These are phyloP conservation scores for Tolypocladium amazonense DNA, from an alignment of 2,329 filamentous ascomycete species.

Conservation along the genomic window DNA sequence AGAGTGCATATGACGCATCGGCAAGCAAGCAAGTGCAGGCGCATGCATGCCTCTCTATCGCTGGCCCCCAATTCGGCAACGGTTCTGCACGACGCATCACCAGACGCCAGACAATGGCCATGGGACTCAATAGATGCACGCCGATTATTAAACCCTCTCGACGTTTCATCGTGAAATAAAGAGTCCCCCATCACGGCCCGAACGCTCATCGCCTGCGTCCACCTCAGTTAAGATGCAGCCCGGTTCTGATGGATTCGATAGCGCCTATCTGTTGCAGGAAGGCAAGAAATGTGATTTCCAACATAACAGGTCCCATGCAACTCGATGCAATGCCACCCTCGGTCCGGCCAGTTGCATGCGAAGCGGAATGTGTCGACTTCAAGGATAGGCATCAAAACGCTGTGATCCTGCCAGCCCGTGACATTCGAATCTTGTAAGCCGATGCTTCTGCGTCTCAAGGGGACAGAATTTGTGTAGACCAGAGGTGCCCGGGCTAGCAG, in stretches of 20 bases:
- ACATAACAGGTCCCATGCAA: background rate
- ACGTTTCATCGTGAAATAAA: background rate
- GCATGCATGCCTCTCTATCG: background rate
- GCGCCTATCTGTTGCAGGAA: background rate
- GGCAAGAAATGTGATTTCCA: background rate
- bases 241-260: background rate
- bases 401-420: background rate
- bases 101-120: background rate
- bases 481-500: background rate
- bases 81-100: background rate
- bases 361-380: background rate
- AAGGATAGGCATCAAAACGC: background rate
- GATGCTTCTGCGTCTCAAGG: background rate
- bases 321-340: background rate
- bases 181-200: background rate
- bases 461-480: no score
- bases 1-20: background rate
- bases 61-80: background rate
- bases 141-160: background rate
- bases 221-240: background rate
- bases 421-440: background rate
- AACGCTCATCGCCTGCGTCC: background rate
- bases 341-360: background rate
- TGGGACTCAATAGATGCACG: background rate
- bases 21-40: background rate